Conservation (phyloP, 108 stramenopile species). For the Fragilaria crotonensis region DNA sequence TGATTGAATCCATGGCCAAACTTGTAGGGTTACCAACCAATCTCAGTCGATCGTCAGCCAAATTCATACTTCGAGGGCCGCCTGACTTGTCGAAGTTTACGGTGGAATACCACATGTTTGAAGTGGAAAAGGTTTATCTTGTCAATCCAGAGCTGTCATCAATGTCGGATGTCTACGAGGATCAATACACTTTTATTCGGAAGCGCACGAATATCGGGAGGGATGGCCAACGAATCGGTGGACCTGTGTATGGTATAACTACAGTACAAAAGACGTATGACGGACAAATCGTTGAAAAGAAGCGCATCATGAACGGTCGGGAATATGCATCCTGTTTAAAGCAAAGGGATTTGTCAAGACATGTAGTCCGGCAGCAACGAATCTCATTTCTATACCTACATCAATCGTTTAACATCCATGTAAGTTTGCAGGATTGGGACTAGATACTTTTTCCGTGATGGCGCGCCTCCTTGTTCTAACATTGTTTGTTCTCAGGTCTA, state of each 20-base stretch:
- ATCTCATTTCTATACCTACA: conserved; percentile 72
- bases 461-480: neutral
- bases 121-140: conserved; percentile 67
- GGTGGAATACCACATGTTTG: conserved; percentile 59
- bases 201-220: conserved; percentile 47
- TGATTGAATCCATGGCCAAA: conserved; percentile 55
- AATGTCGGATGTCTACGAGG: conserved; percentile 21
- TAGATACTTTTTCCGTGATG: too few relatives aligned
- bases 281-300: conserved; percentile 66
- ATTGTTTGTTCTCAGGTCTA: conserved; percentile 23
- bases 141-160: neutral
- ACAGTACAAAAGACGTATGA: conserved; percentile 38
- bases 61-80: conserved; percentile 48
- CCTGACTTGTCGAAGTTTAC: conserved; percentile 51
- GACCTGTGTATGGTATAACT: conserved; percentile 69
- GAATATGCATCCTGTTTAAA: conserved; percentile 62
- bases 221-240: conserved; percentile 25
- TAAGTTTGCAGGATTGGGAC: conserved; percentile 3
- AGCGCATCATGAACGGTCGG: conserved; percentile 67
- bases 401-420: conserved; percentile 66
- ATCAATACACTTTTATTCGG: conserved; percentile 73
- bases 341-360: conserved; percentile 50
- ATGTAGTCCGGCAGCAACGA: conserved; percentile 68
- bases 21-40: conserved; percentile 71
- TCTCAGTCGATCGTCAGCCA: conserved; percentile 52